Base-by-base conservation (phyloP, 495 filamentous ascomycete species). In the Astrocystis sublimbata region DNA sequence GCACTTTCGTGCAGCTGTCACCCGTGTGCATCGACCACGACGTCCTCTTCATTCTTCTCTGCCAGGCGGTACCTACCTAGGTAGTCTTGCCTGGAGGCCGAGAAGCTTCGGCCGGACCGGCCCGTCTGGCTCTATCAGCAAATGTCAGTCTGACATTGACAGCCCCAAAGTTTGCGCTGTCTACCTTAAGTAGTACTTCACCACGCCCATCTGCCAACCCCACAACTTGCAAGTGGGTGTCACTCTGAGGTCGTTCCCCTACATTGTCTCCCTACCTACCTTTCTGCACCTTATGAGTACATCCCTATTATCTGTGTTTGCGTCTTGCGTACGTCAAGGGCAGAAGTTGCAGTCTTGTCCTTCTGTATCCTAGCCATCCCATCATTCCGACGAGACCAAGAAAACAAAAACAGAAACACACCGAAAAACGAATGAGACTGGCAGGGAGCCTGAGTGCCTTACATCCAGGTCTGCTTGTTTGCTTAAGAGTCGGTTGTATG, bases 111-210 rank as follows among this genome's bases (percentile, higher is more conserved):
- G n/a, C 23, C 45, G 28, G n/a, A 15, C 23, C 21, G 5, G 13
- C 8, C 21, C 12, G 7, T 55, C 62, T 55, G 15, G 23, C 13
- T 17, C 24, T 33, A n/a, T 28, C 46, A 23, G 24, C 17, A 33
- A 35, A 45, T 33, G 40, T 45, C 53, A 31, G n/a, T 55, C 33
- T 35, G 53, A 28, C 53, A 57, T 28, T 57, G 54, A 33, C 45
- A 33, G 40, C 23, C 54, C 35, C n/a, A n/a, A n/a, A n/a, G n/a
- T n/a, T n/a, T n/a, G n/a, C n/a, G n/a, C n/a, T n/a, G n/a, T n/a
- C n/a, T n/a, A n/a, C n/a, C n/a, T n/a, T n/a, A n/a, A n/a, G n/a
- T n/a, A n/a, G 54, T 57, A 40, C 54, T 45, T 57, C 38, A 57
- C 40, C 40, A 43, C 38, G 35, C 6, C 15, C 24, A 57, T 40